Evolutionary conservation across 805 yeast species (phyloP).

Genomic region (Peterozyma toletana): DNA sequence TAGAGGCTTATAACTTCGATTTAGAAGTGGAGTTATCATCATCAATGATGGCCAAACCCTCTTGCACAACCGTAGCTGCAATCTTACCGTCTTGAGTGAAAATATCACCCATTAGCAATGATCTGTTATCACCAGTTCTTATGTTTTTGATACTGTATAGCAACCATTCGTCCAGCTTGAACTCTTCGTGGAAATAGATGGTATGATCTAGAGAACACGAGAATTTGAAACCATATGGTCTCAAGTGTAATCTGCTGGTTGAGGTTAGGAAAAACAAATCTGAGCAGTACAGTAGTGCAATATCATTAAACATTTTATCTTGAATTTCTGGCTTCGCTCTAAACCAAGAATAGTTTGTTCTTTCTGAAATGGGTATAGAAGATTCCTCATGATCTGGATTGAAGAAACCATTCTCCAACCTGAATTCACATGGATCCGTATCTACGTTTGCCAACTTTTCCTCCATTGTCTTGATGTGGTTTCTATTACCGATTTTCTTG

Average conservation of each 20-base stretch:
- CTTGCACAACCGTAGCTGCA: conserved; percentile 58
- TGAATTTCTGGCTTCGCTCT: conserved; percentile 3
- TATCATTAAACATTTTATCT: conserved; percentile 35
- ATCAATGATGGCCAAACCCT: conserved; percentile 34
- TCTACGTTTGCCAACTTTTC: conserved; percentile 15
- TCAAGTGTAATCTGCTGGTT: conserved; percentile 42
- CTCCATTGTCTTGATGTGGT: conserved; percentile 14
- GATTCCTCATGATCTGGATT: background rate
- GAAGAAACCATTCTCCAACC: conserved; percentile 23
- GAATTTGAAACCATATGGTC: conserved; percentile 37
- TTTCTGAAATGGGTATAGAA: background rate
- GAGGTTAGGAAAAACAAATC: conserved; percentile 50
- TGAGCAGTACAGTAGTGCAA: conserved; percentile 51
- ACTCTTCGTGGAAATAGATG: conserved; percentile 54
- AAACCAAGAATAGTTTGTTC: conserved; percentile 3
- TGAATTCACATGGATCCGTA: conserved; percentile 26
- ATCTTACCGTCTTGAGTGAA: conserved; percentile 41
- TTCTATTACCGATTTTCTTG: conserved; percentile 9
- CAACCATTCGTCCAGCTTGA: conserved; percentile 44
- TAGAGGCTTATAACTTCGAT: no score
- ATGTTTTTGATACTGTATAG: conserved; percentile 39
- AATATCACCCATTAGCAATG: conserved; percentile 52
- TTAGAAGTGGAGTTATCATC: background rate
- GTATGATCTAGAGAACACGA: conserved; percentile 62
- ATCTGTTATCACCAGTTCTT: conserved; percentile 44